Evolutionary conservation across 352 stramenopile species (phyloP).

Genomic region (Phytophthora hibernalis): DNA sequence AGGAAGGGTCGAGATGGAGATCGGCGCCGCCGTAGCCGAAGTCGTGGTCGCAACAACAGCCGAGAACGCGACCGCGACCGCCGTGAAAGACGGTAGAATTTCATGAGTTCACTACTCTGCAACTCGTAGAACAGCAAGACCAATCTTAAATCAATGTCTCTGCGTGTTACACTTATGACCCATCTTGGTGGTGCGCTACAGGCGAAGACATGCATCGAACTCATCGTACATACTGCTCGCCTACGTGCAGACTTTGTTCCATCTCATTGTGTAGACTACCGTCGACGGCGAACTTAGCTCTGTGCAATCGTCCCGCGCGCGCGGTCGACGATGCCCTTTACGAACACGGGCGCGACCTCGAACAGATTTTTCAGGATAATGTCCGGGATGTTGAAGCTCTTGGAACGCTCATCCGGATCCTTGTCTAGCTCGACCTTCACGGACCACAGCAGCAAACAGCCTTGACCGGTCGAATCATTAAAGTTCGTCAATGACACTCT

Average conservation of each 20-base stretch:
- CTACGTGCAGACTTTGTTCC: slow-evolving; percentile 22
- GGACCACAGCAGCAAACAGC: slow-evolving; percentile 83
- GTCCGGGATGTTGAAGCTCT: slow-evolving; percentile 84
- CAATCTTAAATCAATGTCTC: slow-evolving; percentile 19
- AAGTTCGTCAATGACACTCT: slow-evolving; percentile 86
- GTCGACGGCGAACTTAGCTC: slow-evolving; percentile 22
- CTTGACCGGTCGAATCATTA: slow-evolving; percentile 69
- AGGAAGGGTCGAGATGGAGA: slow-evolving; percentile 34
- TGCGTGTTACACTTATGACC: slow-evolving; percentile 23
- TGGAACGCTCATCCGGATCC: slow-evolving; percentile 73
- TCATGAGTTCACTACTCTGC: too few relatives aligned
- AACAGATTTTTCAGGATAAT: slow-evolving; percentile 92
- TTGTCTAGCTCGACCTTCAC: slow-evolving; percentile 86
- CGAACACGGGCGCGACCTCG: slow-evolving; percentile 84
- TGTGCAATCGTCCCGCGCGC: slow-evolving; percentile 60
- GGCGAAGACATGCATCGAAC: slow-evolving; percentile 28
- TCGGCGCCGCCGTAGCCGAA: slow-evolving; percentile 42
- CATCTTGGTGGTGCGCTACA: neutral
- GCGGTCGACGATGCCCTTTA: slow-evolving; percentile 86
- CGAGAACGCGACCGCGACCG: slow-evolving; percentile 28
- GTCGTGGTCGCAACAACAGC: slow-evolving; percentile 37
- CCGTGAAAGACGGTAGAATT: slow-evolving; percentile 22
- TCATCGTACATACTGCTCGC: slow-evolving; percentile 28
- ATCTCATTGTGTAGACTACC: slow-evolving; percentile 25
- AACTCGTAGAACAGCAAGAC: too few relatives aligned